phyloP scores from a whole-genome alignment of 495 filamentous ascomycete genomes.

The Penicillium psychrofluorescens region DNA sequence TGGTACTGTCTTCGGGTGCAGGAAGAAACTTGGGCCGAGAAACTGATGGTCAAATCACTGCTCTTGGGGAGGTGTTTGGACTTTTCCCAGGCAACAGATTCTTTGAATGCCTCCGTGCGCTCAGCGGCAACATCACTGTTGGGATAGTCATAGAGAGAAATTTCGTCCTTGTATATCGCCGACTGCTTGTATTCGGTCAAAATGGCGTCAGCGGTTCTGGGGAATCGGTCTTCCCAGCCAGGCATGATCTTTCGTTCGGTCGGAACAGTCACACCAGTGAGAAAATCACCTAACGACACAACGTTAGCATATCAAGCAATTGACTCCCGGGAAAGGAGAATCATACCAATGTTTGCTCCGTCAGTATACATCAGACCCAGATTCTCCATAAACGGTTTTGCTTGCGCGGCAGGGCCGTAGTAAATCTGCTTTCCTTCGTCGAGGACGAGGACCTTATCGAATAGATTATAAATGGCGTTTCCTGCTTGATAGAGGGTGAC shows the following conservation, averaged over 20 bases:
- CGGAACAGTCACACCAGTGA: slow-evolving; percentile 66
- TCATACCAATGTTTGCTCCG: slow-evolving; percentile 60
- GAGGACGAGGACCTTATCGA: slow-evolving; percentile 64
- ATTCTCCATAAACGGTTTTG: slow-evolving; percentile 58
- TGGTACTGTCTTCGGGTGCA: slow-evolving; percentile 48
- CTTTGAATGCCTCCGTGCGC: slow-evolving; percentile 41
- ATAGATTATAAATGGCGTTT: slow-evolving; percentile 53
- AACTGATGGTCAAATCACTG: slow-evolving; percentile 52
- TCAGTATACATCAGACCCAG: slow-evolving; percentile 58
- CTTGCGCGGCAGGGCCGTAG: slow-evolving; percentile 50
- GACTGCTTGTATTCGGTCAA: slow-evolving; percentile 34
- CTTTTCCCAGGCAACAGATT: slow-evolving; percentile 36
- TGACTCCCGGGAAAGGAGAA: no score
- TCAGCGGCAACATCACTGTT: slow-evolving; percentile 31
- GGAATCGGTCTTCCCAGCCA: slow-evolving; percentile 42
- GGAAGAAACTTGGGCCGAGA: slow-evolving; percentile 49
- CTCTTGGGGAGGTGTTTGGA: slow-evolving; percentile 29
- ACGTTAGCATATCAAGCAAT: no score
- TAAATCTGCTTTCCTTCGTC: slow-evolving; percentile 58
- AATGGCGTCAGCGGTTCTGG: slow-evolving; percentile 36
- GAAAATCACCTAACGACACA: slow-evolving; percentile 62
- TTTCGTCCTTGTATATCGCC: slow-evolving; percentile 11
- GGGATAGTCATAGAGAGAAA: slow-evolving; percentile 44
- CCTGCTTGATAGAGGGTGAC: slow-evolving; percentile 56
- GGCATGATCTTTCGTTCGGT: slow-evolving; percentile 51